A percentile compares a stretch with the other conserved stretches of the same genome.
Evolutionary conservation across 306 rosid genomes (phyloP).

Genomic region (Mucuna pruriens): DNA sequence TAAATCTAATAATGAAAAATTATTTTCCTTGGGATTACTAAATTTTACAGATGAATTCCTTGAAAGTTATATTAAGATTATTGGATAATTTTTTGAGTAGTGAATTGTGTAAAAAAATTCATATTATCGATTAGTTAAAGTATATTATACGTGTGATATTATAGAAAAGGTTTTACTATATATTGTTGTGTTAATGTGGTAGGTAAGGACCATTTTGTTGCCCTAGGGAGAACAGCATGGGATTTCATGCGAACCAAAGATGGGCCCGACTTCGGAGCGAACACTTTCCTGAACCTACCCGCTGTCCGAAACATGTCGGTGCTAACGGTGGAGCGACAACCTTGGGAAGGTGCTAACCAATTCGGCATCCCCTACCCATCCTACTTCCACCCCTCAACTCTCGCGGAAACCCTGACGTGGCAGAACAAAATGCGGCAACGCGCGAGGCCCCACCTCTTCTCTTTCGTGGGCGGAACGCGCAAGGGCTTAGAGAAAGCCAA

Average conservation of each 20-base stretch:
- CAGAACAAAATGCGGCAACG: conserved; percentile 39
- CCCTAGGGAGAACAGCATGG: conserved; percentile 86
- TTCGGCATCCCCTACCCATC: conserved; percentile 85
- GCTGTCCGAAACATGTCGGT: conserved; percentile 88
- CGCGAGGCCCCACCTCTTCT: conserved; percentile 56
- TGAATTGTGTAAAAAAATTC: no score
- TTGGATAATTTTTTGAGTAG: no score
- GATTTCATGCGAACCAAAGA: conserved; percentile 67
- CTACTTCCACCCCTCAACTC: conserved; percentile 67
- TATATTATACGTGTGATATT: neutral
- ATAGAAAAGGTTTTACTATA: no score
- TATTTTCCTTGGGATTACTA: no score
- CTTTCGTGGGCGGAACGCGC: conserved; percentile 70
- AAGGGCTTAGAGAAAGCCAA: conserved; percentile 68
- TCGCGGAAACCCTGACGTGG: conserved; percentile 51
- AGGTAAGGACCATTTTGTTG: conserved; percentile 66
- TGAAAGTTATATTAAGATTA: no score
- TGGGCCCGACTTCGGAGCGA: conserved; percentile 74
- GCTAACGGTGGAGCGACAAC: conserved; percentile 78
- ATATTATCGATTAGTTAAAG: no score
- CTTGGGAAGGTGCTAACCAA: conserved; percentile 73
- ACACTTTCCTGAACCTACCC: conserved; percentile 61
- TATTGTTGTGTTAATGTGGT: no score
- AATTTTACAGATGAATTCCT: no score
- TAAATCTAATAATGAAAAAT: no score